Evolutionary conservation across 2,329 filamentous ascomycete species (phyloP), one percentile per base, ranked within the genome.

Genomic region (Torrubiella hemipterigena): DNA sequence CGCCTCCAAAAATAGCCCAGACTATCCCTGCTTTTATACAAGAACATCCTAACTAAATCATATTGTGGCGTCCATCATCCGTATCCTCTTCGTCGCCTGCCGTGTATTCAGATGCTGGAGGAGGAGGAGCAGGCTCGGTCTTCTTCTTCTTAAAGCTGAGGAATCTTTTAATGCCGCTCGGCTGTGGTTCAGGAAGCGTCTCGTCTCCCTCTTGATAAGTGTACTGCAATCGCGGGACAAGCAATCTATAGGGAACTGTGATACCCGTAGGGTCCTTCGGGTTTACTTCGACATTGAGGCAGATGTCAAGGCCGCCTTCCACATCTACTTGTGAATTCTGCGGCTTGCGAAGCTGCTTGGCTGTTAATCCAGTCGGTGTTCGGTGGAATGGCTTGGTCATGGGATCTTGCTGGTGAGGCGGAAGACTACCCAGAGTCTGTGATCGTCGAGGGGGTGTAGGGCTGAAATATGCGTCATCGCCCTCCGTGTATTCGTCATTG

Each of bases 221-320:
- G 35, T 77, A 77, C 55, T 67, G 69, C 31, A 98, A 60, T 32
- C 76, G 74, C 9, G 93, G 91, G 5, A 98, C 78, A 2, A 96
- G 67, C 5, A 98, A 59, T 23, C 85, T 69, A 52, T 98, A 98
- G 7, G 86, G 84, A 30, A 76, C 73, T 1, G 91, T 98, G 40
- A 84, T 85, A 11, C 91, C 93, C 0, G 81, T 70, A 1, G 91
- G 89, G 45, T 98, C 86, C 39, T 74, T 76, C 27, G 82, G 72
- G 45, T 80, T 86, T 38, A 95, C 75, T 57, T 98, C 91, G 39
- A 94, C 76, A 45, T 95, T 94, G 26, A 98, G 58, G 30, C 76
- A 81, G 21, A 98, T 78, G 42, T 95, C 86, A 8, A 98, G 62
- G 0, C 85, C 86, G 18, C 80, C 81, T 49, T 91, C 74, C 1